These are phyloP conservation scores for Candida cerambycidarum DNA, from an alignment of 805 yeast species.

Conservation along the genomic window DNA sequence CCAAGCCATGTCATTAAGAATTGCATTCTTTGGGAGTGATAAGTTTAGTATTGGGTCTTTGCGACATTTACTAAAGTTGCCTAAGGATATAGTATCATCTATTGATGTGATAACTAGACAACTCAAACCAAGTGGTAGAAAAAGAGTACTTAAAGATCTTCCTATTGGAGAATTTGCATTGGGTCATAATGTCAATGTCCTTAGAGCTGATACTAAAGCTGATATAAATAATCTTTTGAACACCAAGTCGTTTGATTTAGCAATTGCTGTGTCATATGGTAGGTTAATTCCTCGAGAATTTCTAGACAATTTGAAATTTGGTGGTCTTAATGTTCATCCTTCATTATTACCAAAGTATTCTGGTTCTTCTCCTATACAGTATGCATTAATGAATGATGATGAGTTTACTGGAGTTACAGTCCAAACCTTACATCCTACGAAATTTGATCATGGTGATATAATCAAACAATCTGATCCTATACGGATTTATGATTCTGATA, in stretches of 20 bases:
- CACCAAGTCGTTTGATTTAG: constrained; percentile 49
- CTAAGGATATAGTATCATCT: constrained; percentile 10
- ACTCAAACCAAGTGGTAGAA: constrained; percentile 66
- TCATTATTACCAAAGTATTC: constrained; percentile 78
- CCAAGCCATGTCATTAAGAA: background rate
- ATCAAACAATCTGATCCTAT: constrained; percentile 55
- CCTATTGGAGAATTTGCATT: constrained; percentile 50
- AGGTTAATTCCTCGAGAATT: constrained; percentile 67
- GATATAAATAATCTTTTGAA: constrained; percentile 34
- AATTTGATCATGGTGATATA: constrained; percentile 78
- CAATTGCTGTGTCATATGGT: constrained; percentile 93
- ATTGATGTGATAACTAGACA: constrained; percentile 65
- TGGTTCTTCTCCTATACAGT: constrained; percentile 90
- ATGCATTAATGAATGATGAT: constrained; percentile 67
- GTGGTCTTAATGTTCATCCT: constrained; percentile 92
- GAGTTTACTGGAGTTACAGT: constrained; percentile 75
- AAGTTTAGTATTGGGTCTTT: constrained; percentile 61
- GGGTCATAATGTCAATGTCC: constrained; percentile 31
- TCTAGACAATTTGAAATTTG: constrained; percentile 47
- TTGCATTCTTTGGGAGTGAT: constrained; percentile 79
- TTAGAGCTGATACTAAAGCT: constrained; percentile 50
- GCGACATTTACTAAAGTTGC: constrained; percentile 7
- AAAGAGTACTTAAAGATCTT: constrained; percentile 43
- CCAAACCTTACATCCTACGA: constrained; percentile 85
- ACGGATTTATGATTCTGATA: constrained; percentile 42